Conservation (phyloP, 495 filamentous ascomycete species). For the Lasiosphaeria hispida region DNA sequence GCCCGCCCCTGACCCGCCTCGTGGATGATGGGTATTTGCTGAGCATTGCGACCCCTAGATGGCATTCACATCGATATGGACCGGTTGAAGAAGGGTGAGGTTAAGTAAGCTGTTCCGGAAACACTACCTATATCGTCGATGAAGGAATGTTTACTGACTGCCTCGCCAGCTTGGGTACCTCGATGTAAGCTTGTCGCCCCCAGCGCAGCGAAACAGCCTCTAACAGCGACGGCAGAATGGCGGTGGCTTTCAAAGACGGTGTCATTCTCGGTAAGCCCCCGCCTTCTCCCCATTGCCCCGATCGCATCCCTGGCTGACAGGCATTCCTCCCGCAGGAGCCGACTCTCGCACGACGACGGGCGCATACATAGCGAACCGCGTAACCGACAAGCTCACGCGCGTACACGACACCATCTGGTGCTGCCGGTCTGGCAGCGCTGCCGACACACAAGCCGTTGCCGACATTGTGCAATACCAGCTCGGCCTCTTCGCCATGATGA, state of each 20-base stretch:
- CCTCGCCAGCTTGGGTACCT: constrained; percentile 77
- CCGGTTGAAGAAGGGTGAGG: constrained; percentile 54
- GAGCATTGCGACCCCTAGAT: constrained; percentile 56
- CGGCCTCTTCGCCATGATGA: constrained; percentile 83
- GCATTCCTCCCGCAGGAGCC: constrained; percentile 54
- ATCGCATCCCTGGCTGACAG: neutral
- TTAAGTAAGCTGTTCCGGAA: constrained; percentile 61
- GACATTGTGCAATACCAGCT: constrained; percentile 97
- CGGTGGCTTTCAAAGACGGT: constrained; percentile 95
- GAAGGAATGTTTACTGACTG: constrained; percentile 16
- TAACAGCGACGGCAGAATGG: constrained; percentile 57
- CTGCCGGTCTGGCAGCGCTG: constrained; percentile 93
- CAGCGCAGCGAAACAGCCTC: constrained; percentile 1
- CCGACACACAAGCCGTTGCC: constrained; percentile 95
- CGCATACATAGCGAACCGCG: constrained; percentile 97
- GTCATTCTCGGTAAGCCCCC: constrained; percentile 73
- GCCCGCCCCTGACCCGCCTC: neutral
- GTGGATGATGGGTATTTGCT: constrained; percentile 13
- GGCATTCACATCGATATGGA: constrained; percentile 99
- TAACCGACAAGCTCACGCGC: constrained; percentile 98
- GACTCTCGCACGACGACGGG: constrained; percentile 98
- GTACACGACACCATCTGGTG: constrained; percentile 99
- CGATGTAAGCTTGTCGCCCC: constrained; percentile 68
- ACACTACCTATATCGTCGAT: neutral
- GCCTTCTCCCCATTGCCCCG: neutral